A percentile compares a stretch with the other conserved stretches of the same genome.
phyloP scores from a whole-genome alignment of 768 basidiomycete species.

The Floccularia luteovirens region DNA sequence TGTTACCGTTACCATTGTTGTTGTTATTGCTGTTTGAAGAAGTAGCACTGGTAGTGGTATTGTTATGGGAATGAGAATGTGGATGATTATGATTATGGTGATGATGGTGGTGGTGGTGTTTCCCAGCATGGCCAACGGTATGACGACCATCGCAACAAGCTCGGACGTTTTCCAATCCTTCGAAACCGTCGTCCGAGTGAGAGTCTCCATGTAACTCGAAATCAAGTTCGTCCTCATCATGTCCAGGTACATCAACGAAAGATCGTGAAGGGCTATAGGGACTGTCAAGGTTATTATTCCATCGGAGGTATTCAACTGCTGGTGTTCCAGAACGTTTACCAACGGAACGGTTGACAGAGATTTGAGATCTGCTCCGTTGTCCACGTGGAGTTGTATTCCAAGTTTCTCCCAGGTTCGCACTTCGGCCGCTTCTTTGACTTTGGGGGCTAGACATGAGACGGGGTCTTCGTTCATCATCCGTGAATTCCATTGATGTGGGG shows the following conservation, averaged over 20 bases:
- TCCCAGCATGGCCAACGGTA: constrained; percentile 64
- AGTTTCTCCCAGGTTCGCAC: constrained; percentile 47
- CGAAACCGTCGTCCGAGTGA: constrained; percentile 73
- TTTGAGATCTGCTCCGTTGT: constrained; percentile 70
- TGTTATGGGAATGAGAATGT: too few species aligned
- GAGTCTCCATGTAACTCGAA: constrained; percentile 79
- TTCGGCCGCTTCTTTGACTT: constrained; percentile 67
- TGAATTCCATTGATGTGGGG: constrained; percentile 39
- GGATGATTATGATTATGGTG: too few species aligned
- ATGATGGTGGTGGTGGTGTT: constrained; percentile 52
- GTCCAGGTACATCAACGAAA: constrained; percentile 43
- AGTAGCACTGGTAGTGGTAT: too few species aligned
- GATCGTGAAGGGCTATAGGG: constrained; percentile 72
- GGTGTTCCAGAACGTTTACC: constrained; percentile 88
- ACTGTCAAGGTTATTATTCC: constrained; percentile 67
- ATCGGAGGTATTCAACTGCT: constrained; percentile 84
- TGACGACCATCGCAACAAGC: constrained; percentile 87
- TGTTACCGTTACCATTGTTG: constrained; percentile 29
- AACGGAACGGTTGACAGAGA: constrained; percentile 67
- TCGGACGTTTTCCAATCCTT: constrained; percentile 92
- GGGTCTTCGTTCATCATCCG: constrained; percentile 46
- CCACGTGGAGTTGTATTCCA: constrained; percentile 77
- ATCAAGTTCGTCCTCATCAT: constrained; percentile 61
- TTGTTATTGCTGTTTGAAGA: too few species aligned
- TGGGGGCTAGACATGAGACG: constrained; percentile 51